Evolutionary conservation across 371 early-diverging fungal genomes (phyloP).

Genomic region (Mucor sp.): DNA sequence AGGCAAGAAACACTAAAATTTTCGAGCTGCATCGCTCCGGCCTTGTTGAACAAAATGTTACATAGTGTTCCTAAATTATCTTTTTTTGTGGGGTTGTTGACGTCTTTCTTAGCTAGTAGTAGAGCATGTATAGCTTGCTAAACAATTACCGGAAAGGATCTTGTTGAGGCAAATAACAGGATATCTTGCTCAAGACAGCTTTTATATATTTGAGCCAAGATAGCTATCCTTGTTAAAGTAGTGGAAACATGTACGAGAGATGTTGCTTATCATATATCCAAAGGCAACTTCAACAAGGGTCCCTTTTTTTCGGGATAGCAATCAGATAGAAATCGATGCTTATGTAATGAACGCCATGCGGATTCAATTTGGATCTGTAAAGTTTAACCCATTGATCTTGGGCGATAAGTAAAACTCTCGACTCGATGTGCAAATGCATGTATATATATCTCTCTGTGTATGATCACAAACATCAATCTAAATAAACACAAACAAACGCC

Average conservation of each 20-base stretch:
- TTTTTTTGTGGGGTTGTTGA: slow-evolving; percentile 4
- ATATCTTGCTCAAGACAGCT: background rate
- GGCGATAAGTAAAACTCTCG: background rate
- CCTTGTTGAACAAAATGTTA: background rate
- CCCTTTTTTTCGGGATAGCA: background rate
- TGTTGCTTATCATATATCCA: background rate
- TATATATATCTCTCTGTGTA: background rate
- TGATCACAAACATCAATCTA: background rate
- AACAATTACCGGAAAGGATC: background rate
- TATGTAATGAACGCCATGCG: slow-evolving; percentile 1
- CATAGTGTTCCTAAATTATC: background rate
- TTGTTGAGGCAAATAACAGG: background rate
- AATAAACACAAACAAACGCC: background rate
- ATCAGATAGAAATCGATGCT: background rate
- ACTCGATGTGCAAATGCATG: background rate
- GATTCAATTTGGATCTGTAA: background rate
- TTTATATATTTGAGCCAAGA: background rate
- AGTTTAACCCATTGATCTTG: background rate
- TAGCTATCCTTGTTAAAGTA: background rate
- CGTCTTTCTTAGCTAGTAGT: slow-evolving; percentile 1
- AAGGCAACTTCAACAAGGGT: background rate
- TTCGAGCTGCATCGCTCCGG: background rate
- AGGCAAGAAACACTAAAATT: background rate
- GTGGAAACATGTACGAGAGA: background rate
- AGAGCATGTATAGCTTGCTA: background rate